A percentile compares a stretch with the other conserved stretches of the same genome.
Conservation (phyloP, 2,329 filamentous ascomycete species). For the Truncatella angustata region DNA sequence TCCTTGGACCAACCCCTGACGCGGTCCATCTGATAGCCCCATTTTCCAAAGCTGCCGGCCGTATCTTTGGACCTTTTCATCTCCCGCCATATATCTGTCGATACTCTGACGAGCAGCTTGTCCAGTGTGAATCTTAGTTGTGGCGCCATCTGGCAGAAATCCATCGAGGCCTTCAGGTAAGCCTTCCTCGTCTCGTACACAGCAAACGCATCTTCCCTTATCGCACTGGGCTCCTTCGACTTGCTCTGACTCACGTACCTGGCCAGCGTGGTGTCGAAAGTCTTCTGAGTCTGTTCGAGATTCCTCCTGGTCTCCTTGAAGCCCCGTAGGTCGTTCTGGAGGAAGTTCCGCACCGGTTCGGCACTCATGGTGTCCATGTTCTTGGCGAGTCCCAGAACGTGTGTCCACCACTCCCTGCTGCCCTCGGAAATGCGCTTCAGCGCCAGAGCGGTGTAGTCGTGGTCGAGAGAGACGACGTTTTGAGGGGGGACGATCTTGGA, state of each 20-base stretch:
- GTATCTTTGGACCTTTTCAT: slow-evolving; percentile 71
- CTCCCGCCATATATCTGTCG: slow-evolving; percentile 84
- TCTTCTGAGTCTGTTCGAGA: slow-evolving; percentile 78
- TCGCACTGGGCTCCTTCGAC: slow-evolving; percentile 85
- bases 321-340: slow-evolving; percentile 73
- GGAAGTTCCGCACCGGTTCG: slow-evolving; percentile 78
- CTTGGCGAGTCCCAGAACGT: slow-evolving; percentile 70
- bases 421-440: slow-evolving; percentile 83
- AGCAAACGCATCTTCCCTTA: slow-evolving; percentile 94
- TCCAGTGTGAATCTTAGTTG: slow-evolving; percentile 83
- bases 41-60: slow-evolving; percentile 62
- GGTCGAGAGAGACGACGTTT: slow-evolving; percentile 80
- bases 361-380: slow-evolving; percentile 74
- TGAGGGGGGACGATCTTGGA: slow-evolving; percentile 71
- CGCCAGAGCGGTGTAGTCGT: slow-evolving; percentile 89
- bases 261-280: slow-evolving; percentile 77
- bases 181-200: slow-evolving; percentile 88
- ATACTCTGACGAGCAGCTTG: slow-evolving; percentile 79
- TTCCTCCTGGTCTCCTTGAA: slow-evolving; percentile 82
- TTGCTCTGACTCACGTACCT: slow-evolving; percentile 85
- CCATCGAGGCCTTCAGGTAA: slow-evolving; percentile 89
- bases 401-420: slow-evolving; percentile 82
- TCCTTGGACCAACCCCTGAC: slow-evolving; percentile 91
- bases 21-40: slow-evolving; percentile 80
- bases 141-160: slow-evolving; percentile 85